Conservation (phyloP, 192 early-diverging fungal genomes). For the Coemansia sp. region DNA sequence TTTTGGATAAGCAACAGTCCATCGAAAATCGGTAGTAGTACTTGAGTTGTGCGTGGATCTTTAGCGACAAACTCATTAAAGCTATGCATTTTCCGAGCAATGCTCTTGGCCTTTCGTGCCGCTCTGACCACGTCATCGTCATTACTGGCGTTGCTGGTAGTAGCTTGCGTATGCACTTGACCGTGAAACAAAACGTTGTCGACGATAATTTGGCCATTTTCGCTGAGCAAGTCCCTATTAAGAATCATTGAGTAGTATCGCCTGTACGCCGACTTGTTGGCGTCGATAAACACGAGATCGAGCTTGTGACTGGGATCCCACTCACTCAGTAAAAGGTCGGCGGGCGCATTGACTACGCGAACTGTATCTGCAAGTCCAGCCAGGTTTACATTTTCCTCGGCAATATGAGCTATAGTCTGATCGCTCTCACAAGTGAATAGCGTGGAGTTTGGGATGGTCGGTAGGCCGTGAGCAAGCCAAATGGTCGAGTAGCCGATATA, state of each 20-base stretch:
- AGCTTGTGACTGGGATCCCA: conserved; percentile 52
- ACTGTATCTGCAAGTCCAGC: conserved; percentile 24
- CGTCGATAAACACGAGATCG: conserved; percentile 68
- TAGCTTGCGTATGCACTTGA: conserved; percentile 11
- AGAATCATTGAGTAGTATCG: conserved; percentile 65
- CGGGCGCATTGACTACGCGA: conserved; percentile 17
- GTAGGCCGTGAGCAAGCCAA: conserved; percentile 65
- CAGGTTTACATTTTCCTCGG: conserved; percentile 18
- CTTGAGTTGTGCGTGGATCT: conserved; percentile 59
- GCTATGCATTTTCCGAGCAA: conserved; percentile 27
- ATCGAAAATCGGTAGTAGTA: conserved; percentile 68
- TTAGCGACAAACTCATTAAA: conserved; percentile 67
- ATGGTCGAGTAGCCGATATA: conserved; percentile 68
- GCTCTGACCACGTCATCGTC: background rate
- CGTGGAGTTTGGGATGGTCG: background rate
- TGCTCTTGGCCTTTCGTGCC: background rate
- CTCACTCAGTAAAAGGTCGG: conserved; percentile 19
- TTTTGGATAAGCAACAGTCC: conserved; percentile 57
- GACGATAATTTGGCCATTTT: conserved; percentile 61
- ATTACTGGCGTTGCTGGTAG: background rate
- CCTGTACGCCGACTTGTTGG: conserved; percentile 68
- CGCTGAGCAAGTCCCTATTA: conserved; percentile 57
- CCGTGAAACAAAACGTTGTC: conserved; percentile 64
- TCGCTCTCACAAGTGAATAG: conserved; percentile 50
- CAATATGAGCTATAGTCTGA: conserved; percentile 37